These are phyloP conservation scores for Solanum chmielewskii DNA, from an alignment of 257 asterid species.

Conservation along the genomic window DNA sequence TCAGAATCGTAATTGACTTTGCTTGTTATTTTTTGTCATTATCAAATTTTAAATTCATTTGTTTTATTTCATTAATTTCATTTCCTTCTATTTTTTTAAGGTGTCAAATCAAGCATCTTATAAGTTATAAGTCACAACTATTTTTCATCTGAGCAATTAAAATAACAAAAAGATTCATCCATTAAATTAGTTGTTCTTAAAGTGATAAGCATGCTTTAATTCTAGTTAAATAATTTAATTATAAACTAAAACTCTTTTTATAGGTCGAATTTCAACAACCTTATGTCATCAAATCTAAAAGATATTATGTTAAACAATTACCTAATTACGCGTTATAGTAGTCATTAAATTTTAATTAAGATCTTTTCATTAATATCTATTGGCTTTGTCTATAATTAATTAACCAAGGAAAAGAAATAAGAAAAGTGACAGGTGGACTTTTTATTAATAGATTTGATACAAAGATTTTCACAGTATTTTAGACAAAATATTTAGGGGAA, in stretches of 20 bases:
- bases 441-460: not conserved
- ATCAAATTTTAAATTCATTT: not conserved
- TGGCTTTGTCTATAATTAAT: not conserved
- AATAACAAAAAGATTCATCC: not conserved
- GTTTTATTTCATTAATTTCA: not conserved
- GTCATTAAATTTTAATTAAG: not conserved
- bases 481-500: not conserved
- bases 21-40: not conserved
- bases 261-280: not conserved
- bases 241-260: not conserved
- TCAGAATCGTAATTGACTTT: not conserved
- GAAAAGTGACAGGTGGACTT: not conserved
- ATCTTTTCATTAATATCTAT: not conserved
- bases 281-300: not conserved
- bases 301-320: not conserved
- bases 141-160: not conserved
- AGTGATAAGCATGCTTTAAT: not conserved
- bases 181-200: not conserved
- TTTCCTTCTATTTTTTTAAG: not conserved
- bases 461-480: not conserved
- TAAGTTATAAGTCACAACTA: not conserved
- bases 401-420: not conserved
- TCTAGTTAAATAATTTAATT: not conserved
- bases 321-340: not conserved
- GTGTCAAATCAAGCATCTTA: not conserved